Evolutionary conservation across 2,329 filamentous ascomycete species (phyloP), one percentile per base, ranked within the genome.

Genomic region (Stenocarpella maydis): DNA sequence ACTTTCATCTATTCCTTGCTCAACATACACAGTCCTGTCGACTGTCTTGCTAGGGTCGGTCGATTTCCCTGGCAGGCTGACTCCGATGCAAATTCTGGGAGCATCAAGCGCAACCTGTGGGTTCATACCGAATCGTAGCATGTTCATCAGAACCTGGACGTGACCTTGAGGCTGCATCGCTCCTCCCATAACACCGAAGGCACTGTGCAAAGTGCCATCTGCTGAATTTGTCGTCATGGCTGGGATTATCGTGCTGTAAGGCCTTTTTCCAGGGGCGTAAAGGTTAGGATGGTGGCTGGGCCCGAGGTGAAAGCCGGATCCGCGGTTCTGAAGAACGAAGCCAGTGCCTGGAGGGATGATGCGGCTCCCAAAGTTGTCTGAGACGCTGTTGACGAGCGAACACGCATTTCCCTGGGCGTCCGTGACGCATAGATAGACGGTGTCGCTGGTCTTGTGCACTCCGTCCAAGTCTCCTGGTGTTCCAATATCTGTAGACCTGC

Each of bases 81-180:
- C 90, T 1, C 91, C 91, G 68, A 98, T 92, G 75, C 94, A 97
- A 72, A 98, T 86, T 10, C 95, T 85, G 3, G 95, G 95, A 1
- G 95, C 91, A 77, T 98, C 95, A 0, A 98, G 86, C 1, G 95
- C 94, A 49, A 91, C 88, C 79, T 98, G 95, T 0, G 94, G 93
- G 70, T 91, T 91, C 69, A 93, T 85, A 0, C 90, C 89, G 74
- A 95, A 97, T 0, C 92, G 88, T 0, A 96, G 81, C 87, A 97
- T 95, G 74, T 97, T 97, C 1, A 98, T 84, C 14, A 98, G 81
- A 0, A 98, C 94, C 79, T 98, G 95, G 0, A 98, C 90, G 71
- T 98, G 95, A 17, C 95, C 95, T 78, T 98, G 95, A 0, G 95
- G 95, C 80, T 98, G 95, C 92, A 98, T 98, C 79, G 96, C 97